These are phyloP conservation scores for Kodamaea alishanica DNA, from an alignment of 1,139 yeast species.

Conservation along the genomic window DNA sequence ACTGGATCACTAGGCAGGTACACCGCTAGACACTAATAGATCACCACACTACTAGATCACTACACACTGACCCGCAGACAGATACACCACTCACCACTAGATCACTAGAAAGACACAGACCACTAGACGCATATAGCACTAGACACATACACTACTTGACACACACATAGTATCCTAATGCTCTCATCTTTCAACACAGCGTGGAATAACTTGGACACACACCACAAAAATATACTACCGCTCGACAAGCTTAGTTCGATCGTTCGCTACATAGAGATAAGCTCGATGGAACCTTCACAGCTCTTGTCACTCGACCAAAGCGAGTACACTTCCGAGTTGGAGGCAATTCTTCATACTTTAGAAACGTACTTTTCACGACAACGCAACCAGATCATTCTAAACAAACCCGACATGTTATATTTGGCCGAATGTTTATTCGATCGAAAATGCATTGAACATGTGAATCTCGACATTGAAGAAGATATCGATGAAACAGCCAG, in stretches of 20 bases:
- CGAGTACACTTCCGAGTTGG: slow-evolving; percentile 3
- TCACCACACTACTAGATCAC: too few species aligned
- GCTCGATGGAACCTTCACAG: slow-evolving; percentile 7
- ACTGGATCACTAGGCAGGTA: too few species aligned
- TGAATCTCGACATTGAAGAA: slow-evolving; percentile 9
- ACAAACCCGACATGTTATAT: slow-evolving; percentile 12
- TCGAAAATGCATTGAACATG: too few species aligned
- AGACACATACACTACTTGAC: too few species aligned
- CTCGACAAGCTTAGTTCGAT: slow-evolving; percentile 7
- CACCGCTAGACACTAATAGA: too few species aligned
- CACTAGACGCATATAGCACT: too few species aligned
- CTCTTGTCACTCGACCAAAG: slow-evolving; percentile 2
- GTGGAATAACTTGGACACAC: slow-evolving; percentile 9
- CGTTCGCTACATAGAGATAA: slow-evolving; percentile 9
- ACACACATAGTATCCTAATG: too few species aligned
- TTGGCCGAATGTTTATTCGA: slow-evolving; percentile 8
- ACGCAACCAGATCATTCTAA: slow-evolving; percentile 8
- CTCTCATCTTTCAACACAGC: slow-evolving; percentile 9
- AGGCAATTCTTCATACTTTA: slow-evolving; percentile 6
- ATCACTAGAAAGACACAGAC: too few species aligned
- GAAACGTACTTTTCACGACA: slow-evolving; percentile 7
- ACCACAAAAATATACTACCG: slow-evolving; percentile 4
- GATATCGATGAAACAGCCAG: slow-evolving; percentile 17
- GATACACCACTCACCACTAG: too few species aligned
- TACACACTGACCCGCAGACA: too few species aligned